phyloP scores from a whole-genome alignment of 2,329 filamentous ascomycete species.

The Coniochaeta ligniaria region DNA sequence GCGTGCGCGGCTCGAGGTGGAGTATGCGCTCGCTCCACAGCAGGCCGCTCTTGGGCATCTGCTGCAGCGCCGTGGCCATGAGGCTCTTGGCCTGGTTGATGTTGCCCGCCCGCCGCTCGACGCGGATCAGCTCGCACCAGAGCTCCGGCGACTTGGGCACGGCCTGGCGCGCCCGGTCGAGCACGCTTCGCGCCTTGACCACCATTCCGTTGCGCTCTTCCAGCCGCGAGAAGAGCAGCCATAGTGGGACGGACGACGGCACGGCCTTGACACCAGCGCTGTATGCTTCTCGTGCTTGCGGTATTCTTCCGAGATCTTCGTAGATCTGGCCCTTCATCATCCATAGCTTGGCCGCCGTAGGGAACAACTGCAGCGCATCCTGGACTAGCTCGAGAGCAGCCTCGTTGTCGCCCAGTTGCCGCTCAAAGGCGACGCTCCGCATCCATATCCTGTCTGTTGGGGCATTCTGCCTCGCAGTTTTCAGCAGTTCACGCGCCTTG shows the following conservation, averaged over 20 bases:
- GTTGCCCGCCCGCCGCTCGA: slow-evolving; percentile 85
- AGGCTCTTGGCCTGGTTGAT: slow-evolving; percentile 76
- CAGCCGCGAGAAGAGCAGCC: slow-evolving; percentile 80
- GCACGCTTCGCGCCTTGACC: slow-evolving; percentile 88
- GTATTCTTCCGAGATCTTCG: slow-evolving; percentile 69
- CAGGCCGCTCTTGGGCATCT: slow-evolving; percentile 79
- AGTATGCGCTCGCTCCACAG: slow-evolving; percentile 95
- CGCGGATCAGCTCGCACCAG: slow-evolving; percentile 89
- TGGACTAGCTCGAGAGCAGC: slow-evolving; percentile 81
- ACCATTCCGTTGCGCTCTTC: slow-evolving; percentile 79
- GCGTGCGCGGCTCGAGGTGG: slow-evolving; percentile 84
- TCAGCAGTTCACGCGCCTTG: slow-evolving; percentile 74
- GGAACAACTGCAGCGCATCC: slow-evolving; percentile 80
- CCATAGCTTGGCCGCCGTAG: slow-evolving; percentile 81
- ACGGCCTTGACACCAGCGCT: slow-evolving; percentile 81
- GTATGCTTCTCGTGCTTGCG: slow-evolving; percentile 86
- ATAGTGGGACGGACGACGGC: slow-evolving; percentile 75
- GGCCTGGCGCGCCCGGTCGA: slow-evolving; percentile 83
- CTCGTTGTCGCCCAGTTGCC: slow-evolving; percentile 72
- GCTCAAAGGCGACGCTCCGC: slow-evolving; percentile 89
- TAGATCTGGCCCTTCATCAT: slow-evolving; percentile 99
- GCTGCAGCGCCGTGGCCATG: slow-evolving; percentile 89
- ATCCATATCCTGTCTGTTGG: slow-evolving; percentile 96
- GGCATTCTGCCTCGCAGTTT: slow-evolving; percentile 77
- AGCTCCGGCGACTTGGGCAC: slow-evolving; percentile 78